phyloP scores from a whole-genome alignment of 805 yeast genomes.

The Suhomyces tanzawaensis region DNA sequence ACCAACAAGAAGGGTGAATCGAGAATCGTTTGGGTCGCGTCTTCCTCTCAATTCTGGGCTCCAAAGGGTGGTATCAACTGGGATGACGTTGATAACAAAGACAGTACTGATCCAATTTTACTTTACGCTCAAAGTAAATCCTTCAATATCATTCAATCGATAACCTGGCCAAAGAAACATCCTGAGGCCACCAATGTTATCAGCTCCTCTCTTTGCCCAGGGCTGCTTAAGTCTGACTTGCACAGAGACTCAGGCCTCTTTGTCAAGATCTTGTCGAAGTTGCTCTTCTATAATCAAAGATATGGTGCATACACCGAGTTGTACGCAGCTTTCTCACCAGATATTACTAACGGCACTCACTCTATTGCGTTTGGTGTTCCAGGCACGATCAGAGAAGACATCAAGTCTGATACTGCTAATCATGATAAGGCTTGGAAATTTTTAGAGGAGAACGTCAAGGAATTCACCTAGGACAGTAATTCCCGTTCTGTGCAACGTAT shows the following conservation, averaged over 20 bases:
- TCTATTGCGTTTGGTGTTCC: conserved; percentile 37
- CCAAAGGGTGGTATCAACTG: conserved; percentile 33
- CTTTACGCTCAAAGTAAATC: conserved; percentile 47
- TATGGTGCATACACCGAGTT: conserved; percentile 47
- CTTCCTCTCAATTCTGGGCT: conserved; percentile 31
- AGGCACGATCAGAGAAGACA: conserved; percentile 33
- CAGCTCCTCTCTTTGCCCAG: conserved; percentile 42
- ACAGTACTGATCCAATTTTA: conserved; percentile 9
- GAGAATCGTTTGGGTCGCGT: conserved; percentile 47
- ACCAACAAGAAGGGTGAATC: conserved; percentile 21
- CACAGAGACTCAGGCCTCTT: conserved; percentile 20
- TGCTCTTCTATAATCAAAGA: conserved; percentile 17
- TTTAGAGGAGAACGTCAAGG: conserved; percentile 25
- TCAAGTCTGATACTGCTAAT: conserved; percentile 26
- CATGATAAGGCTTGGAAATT: conserved; percentile 34
- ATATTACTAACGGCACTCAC: conserved; percentile 31
- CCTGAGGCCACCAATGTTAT: conserved; percentile 26
- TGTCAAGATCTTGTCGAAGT: background rate
- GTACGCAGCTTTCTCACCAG: conserved; percentile 42
- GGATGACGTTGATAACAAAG: conserved; percentile 28
- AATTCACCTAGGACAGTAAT: background rate
- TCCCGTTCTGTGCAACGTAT: no score
- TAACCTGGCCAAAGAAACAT: conserved; percentile 32
- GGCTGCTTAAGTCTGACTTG: conserved; percentile 34
- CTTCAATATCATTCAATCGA: conserved; percentile 33